phyloP scores from a whole-genome alignment of 2,329 filamentous ascomycete genomes.

The Berkeleyomyces rouxiae region DNA sequence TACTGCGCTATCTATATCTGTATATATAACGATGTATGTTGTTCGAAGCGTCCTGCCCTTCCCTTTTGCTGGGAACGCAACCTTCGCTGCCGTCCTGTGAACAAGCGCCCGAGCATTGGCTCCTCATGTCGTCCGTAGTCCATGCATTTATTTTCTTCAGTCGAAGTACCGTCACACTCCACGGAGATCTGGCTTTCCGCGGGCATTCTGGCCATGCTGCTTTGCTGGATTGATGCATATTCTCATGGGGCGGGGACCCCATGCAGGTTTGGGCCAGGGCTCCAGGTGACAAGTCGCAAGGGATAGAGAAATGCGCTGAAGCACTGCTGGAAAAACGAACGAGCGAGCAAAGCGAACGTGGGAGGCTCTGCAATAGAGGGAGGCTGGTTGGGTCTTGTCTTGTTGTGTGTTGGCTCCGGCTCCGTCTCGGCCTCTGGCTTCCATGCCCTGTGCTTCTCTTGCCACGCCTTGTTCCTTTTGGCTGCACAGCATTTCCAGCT shows the following conservation, averaged over 20 bases:
- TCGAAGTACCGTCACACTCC: background rate
- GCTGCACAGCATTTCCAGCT: too few species aligned
- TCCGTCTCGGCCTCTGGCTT: background rate
- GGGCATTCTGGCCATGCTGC: background rate
- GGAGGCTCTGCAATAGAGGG: background rate
- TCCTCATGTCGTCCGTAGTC: background rate
- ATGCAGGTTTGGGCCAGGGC: background rate
- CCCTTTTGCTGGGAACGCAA: too few species aligned
- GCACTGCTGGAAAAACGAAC: background rate
- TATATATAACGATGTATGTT: too few species aligned
- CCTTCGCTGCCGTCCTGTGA: background rate
- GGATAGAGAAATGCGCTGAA: background rate
- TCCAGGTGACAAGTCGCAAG: background rate
- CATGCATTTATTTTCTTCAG: background rate
- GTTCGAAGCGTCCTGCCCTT: too few species aligned
- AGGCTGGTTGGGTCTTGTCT: background rate
- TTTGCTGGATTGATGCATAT: background rate
- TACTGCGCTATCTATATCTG: too few species aligned
- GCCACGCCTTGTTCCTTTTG: too few species aligned
- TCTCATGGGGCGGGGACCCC: background rate
- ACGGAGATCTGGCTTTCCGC: constrained; percentile 4
- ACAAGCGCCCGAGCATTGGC: background rate
- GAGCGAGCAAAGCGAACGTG: background rate
- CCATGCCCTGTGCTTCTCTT: background rate
- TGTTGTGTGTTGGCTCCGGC: background rate